phyloP scores from a whole-genome alignment of 2,329 filamentous ascomycete species.

The Calonectria fujianensis region DNA sequence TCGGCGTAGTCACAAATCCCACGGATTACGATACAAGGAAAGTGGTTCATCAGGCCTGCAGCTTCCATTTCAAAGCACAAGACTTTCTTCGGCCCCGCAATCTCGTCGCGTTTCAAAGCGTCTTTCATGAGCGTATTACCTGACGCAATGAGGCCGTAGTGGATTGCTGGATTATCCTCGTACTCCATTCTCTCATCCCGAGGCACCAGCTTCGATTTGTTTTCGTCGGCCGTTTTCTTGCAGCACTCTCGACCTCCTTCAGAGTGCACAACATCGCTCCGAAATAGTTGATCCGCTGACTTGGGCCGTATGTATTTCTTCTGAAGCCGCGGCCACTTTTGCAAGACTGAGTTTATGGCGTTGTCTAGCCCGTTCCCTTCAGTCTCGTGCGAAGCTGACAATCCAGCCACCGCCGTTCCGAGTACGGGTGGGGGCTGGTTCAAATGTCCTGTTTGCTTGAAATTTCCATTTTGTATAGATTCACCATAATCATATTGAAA shows the following conservation, averaged over 20 bases:
- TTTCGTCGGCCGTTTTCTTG: not conserved
- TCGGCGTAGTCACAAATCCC: slow-evolving; percentile 64
- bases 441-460: not conserved
- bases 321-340: not conserved
- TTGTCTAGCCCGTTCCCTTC: not conserved
- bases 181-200: not conserved
- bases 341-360: not conserved
- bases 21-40: slow-evolving; percentile 59
- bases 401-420: not conserved
- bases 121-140: not conserved
- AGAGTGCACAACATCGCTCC: not conserved
- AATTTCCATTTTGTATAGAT: not conserved
- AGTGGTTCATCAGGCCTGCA: slow-evolving; percentile 50
- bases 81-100: not conserved
- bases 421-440: not conserved
- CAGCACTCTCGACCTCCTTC: not conserved
- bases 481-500: not conserved
- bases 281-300: not conserved
- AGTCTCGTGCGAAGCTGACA: not conserved
- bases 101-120: not conserved
- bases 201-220: not conserved
- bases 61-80: slow-evolving; percentile 41
- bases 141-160: slow-evolving; percentile 19
- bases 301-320: not conserved
- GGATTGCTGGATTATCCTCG: not conserved